Conservation (phyloP, 441 rosid genomes). For the Erodium moschatum region DNA sequence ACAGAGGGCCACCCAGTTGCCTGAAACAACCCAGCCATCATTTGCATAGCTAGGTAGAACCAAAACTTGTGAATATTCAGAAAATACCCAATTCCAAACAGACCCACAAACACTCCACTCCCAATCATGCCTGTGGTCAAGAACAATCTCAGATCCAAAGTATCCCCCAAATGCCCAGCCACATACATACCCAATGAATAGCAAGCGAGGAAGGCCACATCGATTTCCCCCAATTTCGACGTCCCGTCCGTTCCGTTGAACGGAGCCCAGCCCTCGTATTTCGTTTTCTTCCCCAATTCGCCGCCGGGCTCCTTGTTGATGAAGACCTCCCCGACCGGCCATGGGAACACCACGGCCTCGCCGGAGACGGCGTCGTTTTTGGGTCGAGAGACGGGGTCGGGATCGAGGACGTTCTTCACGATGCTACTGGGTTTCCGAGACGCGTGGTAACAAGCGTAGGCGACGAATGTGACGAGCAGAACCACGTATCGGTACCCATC, state of each 20-base stretch:
- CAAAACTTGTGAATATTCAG: slow-evolving; percentile 64
- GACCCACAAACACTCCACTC: slow-evolving; percentile 74
- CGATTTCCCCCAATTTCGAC: slow-evolving; percentile 57
- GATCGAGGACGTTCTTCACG: slow-evolving; percentile 65
- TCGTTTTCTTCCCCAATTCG: slow-evolving; percentile 2
- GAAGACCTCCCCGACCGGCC: slow-evolving; percentile 20
- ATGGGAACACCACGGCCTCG: neutral
- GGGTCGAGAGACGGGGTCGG: neutral
- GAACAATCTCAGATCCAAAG: slow-evolving; percentile 51
- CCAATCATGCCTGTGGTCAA: slow-evolving; percentile 73
- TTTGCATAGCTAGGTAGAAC: slow-evolving; percentile 68
- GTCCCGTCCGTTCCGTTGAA: slow-evolving; percentile 34
- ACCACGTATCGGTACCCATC: slow-evolving; percentile 52
- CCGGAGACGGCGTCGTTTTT: neutral
- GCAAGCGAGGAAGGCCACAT: slow-evolving; percentile 82
- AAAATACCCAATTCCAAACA: slow-evolving; percentile 89
- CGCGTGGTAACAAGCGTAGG: slow-evolving; percentile 41
- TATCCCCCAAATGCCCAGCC: slow-evolving; percentile 89
- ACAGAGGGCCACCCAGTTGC: slow-evolving; percentile 98
- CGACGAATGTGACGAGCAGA: slow-evolving; percentile 30
- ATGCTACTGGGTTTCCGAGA: slow-evolving; percentile 87
- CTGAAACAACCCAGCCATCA: slow-evolving; percentile 88
- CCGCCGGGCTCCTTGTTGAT: slow-evolving; percentile 20
- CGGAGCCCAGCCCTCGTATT: slow-evolving; percentile 63
- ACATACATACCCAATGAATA: slow-evolving; percentile 77